Conservation (phyloP, 2,329 filamentous ascomycete species). For the Beauveria pseudobassiana region DNA sequence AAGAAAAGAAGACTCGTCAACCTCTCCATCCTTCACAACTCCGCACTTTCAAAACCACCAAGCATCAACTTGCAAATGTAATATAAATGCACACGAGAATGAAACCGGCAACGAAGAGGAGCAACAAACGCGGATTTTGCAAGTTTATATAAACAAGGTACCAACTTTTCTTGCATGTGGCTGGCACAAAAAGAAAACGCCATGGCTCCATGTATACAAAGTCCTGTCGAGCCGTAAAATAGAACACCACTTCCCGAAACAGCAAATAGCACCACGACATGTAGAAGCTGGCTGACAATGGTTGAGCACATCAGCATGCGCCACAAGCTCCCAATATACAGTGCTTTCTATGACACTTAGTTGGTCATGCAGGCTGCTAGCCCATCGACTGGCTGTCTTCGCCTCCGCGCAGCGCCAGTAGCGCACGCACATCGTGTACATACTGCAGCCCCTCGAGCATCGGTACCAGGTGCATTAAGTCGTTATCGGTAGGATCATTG, state of each 20-base stretch:
- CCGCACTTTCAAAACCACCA: neutral
- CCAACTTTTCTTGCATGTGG: neutral
- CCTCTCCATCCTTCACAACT: neutral
- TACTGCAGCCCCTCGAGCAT: conserved; percentile 92
- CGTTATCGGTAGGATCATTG: conserved; percentile 93
- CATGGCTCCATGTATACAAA: conserved; percentile 7
- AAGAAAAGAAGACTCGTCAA: neutral
- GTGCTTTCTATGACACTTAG: neutral
- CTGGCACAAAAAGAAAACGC: conserved; percentile 2
- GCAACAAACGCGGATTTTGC: neutral
- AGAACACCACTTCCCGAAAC: neutral
- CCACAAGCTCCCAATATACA: neutral
- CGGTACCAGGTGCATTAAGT: conserved; percentile 85
- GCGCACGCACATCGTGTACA: conserved; percentile 86
- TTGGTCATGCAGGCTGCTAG: neutral
- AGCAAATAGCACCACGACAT: neutral
- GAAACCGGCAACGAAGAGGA: neutral
- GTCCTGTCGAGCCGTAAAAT: neutral
- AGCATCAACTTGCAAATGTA: neutral
- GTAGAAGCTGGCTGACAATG: conserved; percentile 3
- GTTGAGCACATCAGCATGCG: conserved; percentile 14
- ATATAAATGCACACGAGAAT: neutral
- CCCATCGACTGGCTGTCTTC: conserved; percentile 61
- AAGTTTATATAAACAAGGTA: conserved; percentile 7
- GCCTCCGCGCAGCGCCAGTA: conserved; percentile 81